Evolutionary conservation across 331 rosid genomes (phyloP).

Genomic region (Erythrophleum ivorense): DNA sequence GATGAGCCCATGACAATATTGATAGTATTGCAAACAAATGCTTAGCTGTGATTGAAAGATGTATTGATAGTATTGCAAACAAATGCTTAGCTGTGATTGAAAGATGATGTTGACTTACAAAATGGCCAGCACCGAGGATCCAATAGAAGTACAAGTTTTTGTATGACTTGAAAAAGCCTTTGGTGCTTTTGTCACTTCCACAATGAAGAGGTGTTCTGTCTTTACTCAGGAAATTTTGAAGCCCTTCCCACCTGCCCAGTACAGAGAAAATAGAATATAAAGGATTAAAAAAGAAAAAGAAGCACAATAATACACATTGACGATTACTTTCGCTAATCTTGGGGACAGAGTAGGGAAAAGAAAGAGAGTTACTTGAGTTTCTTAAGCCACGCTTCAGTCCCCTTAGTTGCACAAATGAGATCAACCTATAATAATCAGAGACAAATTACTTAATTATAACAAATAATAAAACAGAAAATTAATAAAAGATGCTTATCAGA

Average conservation of each 20-base stretch:
- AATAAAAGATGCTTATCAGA: neutral
- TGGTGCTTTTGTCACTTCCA: conserved; percentile 43
- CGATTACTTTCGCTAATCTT: no score
- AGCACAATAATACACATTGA: no score
- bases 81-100: neutral
- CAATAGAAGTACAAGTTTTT: conserved; percentile 64
- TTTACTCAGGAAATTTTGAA: conserved; percentile 42
- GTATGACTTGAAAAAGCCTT: conserved; percentile 57
- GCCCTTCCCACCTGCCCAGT: conserved; percentile 59
- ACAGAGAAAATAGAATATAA: neutral
- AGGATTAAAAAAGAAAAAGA: neutral
- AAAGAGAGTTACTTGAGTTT: conserved; percentile 39
- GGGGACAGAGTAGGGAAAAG: neutral
- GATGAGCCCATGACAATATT: neutral
- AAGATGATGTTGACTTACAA: conserved; percentile 52
- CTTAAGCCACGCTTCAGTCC: conserved; percentile 67
- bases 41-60: neutral
- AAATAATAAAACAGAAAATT: neutral
- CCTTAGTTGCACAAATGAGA: conserved; percentile 65
- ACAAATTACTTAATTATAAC: neutral
- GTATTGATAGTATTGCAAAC: no score
- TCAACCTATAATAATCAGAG: conserved; percentile 44
- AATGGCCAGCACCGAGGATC: conserved; percentile 83
- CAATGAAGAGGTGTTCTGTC: conserved; percentile 55
- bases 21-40: neutral